These are phyloP conservation scores for Solanum phureja DNA, from an alignment of 257 asterid species.

Conservation along the genomic window DNA sequence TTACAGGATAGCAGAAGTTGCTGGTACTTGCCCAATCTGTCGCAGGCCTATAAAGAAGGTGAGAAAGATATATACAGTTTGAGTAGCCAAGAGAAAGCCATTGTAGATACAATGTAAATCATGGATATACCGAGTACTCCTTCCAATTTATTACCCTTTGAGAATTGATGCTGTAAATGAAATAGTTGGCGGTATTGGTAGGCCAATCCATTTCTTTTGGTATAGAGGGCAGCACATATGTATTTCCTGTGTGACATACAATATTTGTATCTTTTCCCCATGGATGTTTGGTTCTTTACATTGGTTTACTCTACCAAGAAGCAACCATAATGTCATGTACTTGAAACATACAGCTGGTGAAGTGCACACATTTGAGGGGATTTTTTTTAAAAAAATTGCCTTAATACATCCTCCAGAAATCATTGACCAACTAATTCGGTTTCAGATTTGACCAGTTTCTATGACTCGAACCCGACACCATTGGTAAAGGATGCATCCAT, in stretches of 20 bases:
- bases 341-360: not conserved
- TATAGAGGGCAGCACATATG: not conserved
- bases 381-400: not conserved
- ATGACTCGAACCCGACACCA: not conserved
- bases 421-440: too few species aligned
- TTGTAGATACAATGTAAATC: not conserved
- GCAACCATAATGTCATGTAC: not conserved
- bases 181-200: not conserved
- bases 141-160: not conserved
- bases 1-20: conserved; percentile 62
- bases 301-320: not conserved
- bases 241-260: not conserved
- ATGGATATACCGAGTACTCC: not conserved
- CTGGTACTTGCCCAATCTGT: conserved; percentile 73
- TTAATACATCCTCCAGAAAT: too few species aligned
- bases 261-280: not conserved
- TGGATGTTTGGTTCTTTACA: not conserved
- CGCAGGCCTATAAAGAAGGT: conserved; percentile 61
- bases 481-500: not conserved
- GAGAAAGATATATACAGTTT: conserved; percentile 68
- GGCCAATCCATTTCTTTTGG: not conserved
- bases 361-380: not conserved
- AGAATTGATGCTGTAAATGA: not conserved
- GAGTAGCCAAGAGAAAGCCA: conserved; percentile 12
- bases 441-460: not conserved